A percentile compares a stretch with the other conserved stretches of the same genome.
Conservation (phyloP, 352 stramenopile species). For the Pythium grandisporangium region DNA sequence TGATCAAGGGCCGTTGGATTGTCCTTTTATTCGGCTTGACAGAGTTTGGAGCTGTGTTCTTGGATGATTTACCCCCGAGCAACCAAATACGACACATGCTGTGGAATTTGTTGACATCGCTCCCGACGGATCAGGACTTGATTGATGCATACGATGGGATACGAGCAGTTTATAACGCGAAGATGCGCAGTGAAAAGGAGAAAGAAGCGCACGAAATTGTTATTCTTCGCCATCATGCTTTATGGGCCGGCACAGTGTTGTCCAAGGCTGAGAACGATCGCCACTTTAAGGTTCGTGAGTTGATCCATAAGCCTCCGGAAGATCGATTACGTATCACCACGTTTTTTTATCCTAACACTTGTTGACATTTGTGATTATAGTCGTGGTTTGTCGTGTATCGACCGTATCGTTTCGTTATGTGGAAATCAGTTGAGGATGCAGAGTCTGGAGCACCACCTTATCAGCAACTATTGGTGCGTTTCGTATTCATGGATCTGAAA, state of each 20-base stretch:
- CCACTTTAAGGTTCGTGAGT: constrained; percentile 44
- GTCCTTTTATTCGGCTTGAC: constrained; percentile 63
- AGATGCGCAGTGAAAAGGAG: constrained; percentile 33
- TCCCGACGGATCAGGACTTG: constrained; percentile 73
- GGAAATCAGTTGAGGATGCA: constrained; percentile 70
- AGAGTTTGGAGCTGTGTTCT: constrained; percentile 70
- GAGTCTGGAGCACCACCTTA: constrained; percentile 36
- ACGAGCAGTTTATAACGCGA: constrained; percentile 47
- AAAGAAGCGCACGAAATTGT: constrained; percentile 30
- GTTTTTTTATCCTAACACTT: not conserved
- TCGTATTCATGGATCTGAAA: no score
- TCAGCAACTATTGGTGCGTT: constrained; percentile 54
- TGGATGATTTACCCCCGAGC: constrained; percentile 69
- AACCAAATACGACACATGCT: constrained; percentile 72
- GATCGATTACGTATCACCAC: no score
- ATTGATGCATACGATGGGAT: constrained; percentile 67
- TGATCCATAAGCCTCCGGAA: no score
- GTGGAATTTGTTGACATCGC: constrained; percentile 73
- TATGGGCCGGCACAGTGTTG: constrained; percentile 51
- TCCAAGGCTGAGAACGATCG: constrained; percentile 61
- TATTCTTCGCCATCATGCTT: constrained; percentile 53
- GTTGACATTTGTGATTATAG: constrained; percentile 17
- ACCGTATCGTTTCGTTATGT: constrained; percentile 68
- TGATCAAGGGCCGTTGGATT: constrained; percentile 64
- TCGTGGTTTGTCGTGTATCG: constrained; percentile 53